Base-by-base conservation (phyloP, 129 eudicot species). In the Flaveria robusta region DNA sequence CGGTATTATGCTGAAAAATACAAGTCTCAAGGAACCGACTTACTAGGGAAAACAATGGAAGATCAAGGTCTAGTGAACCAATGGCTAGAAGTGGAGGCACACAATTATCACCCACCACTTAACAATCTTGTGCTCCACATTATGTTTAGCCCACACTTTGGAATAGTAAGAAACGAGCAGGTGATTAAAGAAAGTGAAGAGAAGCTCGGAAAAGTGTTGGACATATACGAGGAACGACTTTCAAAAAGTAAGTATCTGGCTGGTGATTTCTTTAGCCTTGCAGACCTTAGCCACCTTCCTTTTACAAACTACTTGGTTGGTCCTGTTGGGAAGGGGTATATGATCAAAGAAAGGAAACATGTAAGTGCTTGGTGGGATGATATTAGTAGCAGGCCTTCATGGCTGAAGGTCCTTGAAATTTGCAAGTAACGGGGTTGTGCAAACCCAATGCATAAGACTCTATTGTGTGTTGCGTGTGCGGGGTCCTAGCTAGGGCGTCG, bases 361-460 rank as follows among this genome's bases (percentile, higher is more conserved):
- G 91, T 87, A 41, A 87, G 87, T 83, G 83, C 83, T 19, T 90
- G 96, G 96, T 90, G 96, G 96, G 90, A 90, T 81, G 96, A 84
- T 73, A 90, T 90, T 42, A 87, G 92, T 65, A 84, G 64, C 41
- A 86, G 96, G 78, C 92, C 96, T 13, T 82, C 96, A 52, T 90
- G 92, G 92, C 66, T 74, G 75, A 90, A 82, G 84, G 89, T 86
- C 46, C 79, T 70, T 39, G 70, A 74, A 23, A 66, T 74, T 7
- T 80, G 63, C 84, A 78, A 78, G 65, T 50, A 51, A 66, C 6
- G 50, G 12, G 23, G 56, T 34, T 49, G 49, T 6, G 39, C 39
- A 34, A 34, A 34, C 7, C 37, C 7, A 1, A 31, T 31, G 37
- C 37, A 31, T 31, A 31, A 31, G 37, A 31, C 37, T 31, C 7